Base-by-base conservation (phyloP, 345 rosid species). In the Sonneratia caseolaris region DNA sequence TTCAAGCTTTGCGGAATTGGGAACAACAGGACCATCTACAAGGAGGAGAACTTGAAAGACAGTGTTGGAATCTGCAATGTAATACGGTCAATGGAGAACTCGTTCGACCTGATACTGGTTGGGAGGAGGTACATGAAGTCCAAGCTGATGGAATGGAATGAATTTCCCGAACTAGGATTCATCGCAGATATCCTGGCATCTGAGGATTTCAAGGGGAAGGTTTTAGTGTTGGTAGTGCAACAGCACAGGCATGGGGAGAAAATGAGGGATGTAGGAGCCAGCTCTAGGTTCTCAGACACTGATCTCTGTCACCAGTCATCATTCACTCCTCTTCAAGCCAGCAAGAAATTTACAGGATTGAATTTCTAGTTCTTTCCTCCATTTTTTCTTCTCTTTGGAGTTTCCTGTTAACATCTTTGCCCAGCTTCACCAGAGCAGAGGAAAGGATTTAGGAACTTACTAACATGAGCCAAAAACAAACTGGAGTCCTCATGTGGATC, bases 161-260 rank as follows among this genome's bases (percentile, higher is more conserved):
- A 76, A 64, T 57, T 40, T 38, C 71, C 73, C 15, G 80, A 80
- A 56, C 74, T 76, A 35, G 82, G 80, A 11, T 32, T 71, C 37
- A 49, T 76, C 0, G 82, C 77, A 4, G 82, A 71, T 53, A 61
- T 69, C 36, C 19, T 76, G 16, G 64, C 80, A 2, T 65, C 80
- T 21, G 37, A 61, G 4, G 70, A 73, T 73, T 68, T 73, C 59
- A 55, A 72, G 14, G 49, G 70, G 24, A 4, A 22, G 22, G 69
- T 57, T 55, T 74, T 77, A 4, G 76, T 76, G n/a, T 21, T 80
- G 57, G 74, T 80, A 12, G 74, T 80, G 57, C 73, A 70, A 40
- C 76, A 69, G 43, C 80, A 82, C 36, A 9, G 64, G 15, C 11
- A 59, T 10, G 64, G 32, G 35, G 15, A 7, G 64, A 24, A 24